phyloP scores from a whole-genome alignment of 2,329 filamentous ascomycete genomes.

The Leptographium flavum region DNA sequence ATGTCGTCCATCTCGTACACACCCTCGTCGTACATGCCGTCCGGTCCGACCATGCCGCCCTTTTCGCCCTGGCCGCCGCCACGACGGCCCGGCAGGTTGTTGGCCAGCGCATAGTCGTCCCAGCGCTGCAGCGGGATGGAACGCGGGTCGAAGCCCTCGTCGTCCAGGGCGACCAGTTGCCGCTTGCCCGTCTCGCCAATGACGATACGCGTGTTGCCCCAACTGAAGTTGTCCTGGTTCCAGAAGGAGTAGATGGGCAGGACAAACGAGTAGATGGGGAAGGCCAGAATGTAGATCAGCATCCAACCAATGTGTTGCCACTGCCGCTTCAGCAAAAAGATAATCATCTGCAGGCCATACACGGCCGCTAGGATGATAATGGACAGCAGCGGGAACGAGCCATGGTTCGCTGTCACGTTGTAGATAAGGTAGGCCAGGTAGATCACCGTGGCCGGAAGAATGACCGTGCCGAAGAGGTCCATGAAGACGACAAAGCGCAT shows the following conservation, averaged over 20 bases:
- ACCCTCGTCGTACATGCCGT: slow-evolving; percentile 47
- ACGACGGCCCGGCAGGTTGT: slow-evolving; percentile 83
- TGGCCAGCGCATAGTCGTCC: slow-evolving; percentile 84
- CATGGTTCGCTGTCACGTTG: slow-evolving; percentile 49
- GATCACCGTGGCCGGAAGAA: slow-evolving; percentile 74
- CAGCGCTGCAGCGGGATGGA: slow-evolving; percentile 89
- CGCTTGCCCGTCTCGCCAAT: slow-evolving; percentile 88
- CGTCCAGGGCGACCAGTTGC: slow-evolving; percentile 74
- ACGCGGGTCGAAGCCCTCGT: slow-evolving; percentile 77
- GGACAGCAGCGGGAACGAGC: slow-evolving; percentile 74
- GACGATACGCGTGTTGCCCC: slow-evolving; percentile 97
- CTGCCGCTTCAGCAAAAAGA: slow-evolving; percentile 92
- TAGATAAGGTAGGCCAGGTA: slow-evolving; percentile 88
- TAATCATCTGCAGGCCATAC: slow-evolving; percentile 88
- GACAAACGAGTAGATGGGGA: slow-evolving; percentile 82
- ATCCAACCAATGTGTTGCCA: slow-evolving; percentile 99
- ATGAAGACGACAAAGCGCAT: slow-evolving; percentile 96
- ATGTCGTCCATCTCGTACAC: slow-evolving; percentile 96
- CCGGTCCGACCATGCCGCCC: slow-evolving; percentile 26
- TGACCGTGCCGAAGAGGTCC: slow-evolving; percentile 83
- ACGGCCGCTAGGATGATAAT: slow-evolving; percentile 80
- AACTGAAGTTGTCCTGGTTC: slow-evolving; percentile 98
- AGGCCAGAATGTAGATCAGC: slow-evolving; percentile 95
- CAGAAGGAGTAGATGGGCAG: slow-evolving; percentile 97
- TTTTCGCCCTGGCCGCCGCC: slow-evolving; percentile 50